phyloP scores from a whole-genome alignment of 331 rosid genomes.

The Phaseolus coccineus region DNA sequence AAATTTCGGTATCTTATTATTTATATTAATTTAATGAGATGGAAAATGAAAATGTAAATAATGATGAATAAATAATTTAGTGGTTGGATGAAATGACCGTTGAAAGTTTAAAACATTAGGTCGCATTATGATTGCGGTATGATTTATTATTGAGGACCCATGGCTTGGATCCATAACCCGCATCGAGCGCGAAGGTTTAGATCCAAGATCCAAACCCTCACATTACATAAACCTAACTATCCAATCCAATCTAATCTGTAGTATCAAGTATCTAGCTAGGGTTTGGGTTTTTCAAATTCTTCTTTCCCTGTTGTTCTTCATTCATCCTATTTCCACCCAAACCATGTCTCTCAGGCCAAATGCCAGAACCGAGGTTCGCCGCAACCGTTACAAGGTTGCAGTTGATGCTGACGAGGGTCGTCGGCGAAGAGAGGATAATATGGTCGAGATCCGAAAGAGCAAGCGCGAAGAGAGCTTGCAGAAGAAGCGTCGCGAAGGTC shows the following conservation, averaged over 20 bases:
- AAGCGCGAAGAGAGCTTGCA: slow-evolving; percentile 82
- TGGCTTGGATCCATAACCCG: slow-evolving; percentile 30
- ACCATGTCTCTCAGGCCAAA: slow-evolving; percentile 81
- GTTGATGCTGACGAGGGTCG: slow-evolving; percentile 89
- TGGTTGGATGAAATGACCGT: slow-evolving; percentile 4
- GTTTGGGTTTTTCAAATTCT: slow-evolving; percentile 37
- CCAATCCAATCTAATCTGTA: background rate
- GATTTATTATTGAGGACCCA: slow-evolving; percentile 9
- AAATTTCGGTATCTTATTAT: too few species aligned
- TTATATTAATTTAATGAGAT: too few species aligned
- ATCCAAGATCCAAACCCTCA: slow-evolving; percentile 31
- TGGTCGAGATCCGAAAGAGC: slow-evolving; percentile 83
- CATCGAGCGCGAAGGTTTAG: background rate
- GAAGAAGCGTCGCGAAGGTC: slow-evolving; percentile 89
- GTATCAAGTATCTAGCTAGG: slow-evolving; percentile 6
- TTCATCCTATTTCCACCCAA: background rate
- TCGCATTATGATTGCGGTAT: background rate
- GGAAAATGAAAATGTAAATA: too few species aligned
- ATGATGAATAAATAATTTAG: background rate
- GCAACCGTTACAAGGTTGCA: slow-evolving; percentile 84
- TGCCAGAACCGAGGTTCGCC: slow-evolving; percentile 79
- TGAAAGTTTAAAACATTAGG: background rate
- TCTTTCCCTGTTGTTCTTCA: slow-evolving; percentile 17
- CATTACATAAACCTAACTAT: background rate
- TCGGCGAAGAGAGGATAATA: slow-evolving; percentile 77